A percentile compares a stretch with the other conserved stretches of the same genome.
Conservation (phyloP, 2,329 filamentous ascomycete species). For the Pezicula rhizophila region DNA sequence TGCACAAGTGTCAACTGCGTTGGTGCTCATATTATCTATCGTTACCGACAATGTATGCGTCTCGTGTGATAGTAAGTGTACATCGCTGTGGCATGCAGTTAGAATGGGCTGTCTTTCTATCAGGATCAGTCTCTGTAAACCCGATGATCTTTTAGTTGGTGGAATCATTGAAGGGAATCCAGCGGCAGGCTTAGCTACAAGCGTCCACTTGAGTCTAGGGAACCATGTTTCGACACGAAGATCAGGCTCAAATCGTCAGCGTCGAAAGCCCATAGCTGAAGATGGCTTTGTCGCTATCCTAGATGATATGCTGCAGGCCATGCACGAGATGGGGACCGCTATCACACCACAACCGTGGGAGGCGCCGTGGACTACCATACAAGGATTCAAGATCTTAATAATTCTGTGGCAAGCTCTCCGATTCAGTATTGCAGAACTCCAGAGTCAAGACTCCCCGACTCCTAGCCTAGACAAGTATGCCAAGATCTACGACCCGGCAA, state of each 20-base stretch:
- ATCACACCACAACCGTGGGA: slow-evolving; percentile 14
- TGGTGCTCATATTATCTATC: slow-evolving; percentile 18
- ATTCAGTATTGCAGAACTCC: slow-evolving; percentile 20
- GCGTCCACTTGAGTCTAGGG: slow-evolving; percentile 25
- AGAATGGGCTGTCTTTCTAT: slow-evolving; percentile 22
- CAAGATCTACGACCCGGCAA: too few relatives aligned
- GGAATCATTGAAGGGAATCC: slow-evolving; percentile 30
- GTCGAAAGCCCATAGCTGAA: slow-evolving; percentile 7
- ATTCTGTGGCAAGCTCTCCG: slow-evolving; percentile 26
- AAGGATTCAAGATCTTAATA: slow-evolving; percentile 25
- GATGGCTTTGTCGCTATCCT: slow-evolving; percentile 24
- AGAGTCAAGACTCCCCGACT: background rate
- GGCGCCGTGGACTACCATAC: slow-evolving; percentile 26
- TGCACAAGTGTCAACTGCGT: slow-evolving; percentile 21
- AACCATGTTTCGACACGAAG: slow-evolving; percentile 22
- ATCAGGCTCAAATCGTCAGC: slow-evolving; percentile 17
- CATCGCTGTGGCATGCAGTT: slow-evolving; percentile 22
- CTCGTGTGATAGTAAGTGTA: slow-evolving; percentile 1
- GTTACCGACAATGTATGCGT: slow-evolving; percentile 14
- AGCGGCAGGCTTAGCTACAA: slow-evolving; percentile 26
- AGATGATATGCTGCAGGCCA: slow-evolving; percentile 21
- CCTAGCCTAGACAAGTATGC: too few relatives aligned
- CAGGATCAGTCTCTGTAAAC: slow-evolving; percentile 26
- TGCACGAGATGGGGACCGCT: slow-evolving; percentile 10
- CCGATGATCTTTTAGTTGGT: slow-evolving; percentile 29